A percentile compares a stretch with the other conserved stretches of the same genome.
phyloP scores from a whole-genome alignment of 306 rosid genomes.

The Vigna radiata region DNA sequence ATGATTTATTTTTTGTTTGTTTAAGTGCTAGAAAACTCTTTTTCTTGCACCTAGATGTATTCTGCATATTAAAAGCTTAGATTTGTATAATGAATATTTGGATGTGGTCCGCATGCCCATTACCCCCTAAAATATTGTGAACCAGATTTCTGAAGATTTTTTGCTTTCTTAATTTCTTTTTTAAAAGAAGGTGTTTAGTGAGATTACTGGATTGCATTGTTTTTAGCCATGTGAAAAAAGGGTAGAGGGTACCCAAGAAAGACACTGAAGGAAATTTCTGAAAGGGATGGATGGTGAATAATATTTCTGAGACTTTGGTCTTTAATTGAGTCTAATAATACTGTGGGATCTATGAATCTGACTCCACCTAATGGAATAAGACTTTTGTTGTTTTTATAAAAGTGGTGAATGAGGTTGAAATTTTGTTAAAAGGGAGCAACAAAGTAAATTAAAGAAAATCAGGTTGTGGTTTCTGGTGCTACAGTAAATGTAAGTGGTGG shows the following conservation, averaged over 20 bases:
- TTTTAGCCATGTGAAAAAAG: neutral
- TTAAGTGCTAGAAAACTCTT: neutral
- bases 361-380: neutral
- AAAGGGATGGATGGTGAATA: neutral
- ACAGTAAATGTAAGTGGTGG: neutral
- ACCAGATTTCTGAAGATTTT: constrained; percentile 18
- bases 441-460: neutral
- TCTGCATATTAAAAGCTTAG: neutral
- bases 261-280: neutral
- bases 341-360: neutral
- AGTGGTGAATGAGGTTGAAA: neutral
- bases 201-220: neutral
- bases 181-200: no score
- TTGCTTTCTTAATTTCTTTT: neutral
- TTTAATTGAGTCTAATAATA: neutral
- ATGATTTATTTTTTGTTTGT: neutral
- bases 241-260: neutral
- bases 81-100: constrained; percentile 5
- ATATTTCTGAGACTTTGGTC: neutral
- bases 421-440: constrained; percentile 16
- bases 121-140: neutral
- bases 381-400: neutral
- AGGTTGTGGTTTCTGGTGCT: neutral
- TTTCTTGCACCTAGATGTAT: neutral
- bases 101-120: neutral